phyloP scores from a whole-genome alignment of 1,139 yeast genomes.

The Suhomyces choctaworum region DNA sequence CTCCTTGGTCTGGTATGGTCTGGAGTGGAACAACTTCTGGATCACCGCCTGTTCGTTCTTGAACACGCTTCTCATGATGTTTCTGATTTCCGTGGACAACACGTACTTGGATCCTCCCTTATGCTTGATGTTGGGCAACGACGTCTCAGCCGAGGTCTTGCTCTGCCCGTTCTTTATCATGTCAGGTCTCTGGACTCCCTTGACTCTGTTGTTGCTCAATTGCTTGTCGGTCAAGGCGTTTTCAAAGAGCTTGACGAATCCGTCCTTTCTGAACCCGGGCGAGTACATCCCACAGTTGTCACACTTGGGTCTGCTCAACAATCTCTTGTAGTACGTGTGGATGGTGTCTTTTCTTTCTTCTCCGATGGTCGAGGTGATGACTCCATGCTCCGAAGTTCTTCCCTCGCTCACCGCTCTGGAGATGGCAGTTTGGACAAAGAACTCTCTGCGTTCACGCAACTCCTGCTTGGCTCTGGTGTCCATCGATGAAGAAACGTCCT shows the following conservation, averaged over 20 bases:
- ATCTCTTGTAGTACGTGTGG: slow-evolving; percentile 71
- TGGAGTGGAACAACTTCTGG: slow-evolving; percentile 69
- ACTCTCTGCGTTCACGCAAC: slow-evolving; percentile 60
- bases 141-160: slow-evolving; percentile 15
- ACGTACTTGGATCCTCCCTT: slow-evolving; percentile 81
- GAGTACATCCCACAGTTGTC: slow-evolving; percentile 95
- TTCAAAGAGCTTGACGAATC: slow-evolving; percentile 89
- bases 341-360: slow-evolving; percentile 83
- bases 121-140: slow-evolving; percentile 49
- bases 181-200: slow-evolving; percentile 74
- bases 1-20: slow-evolving; percentile 55
- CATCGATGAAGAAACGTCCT: slow-evolving; percentile 24
- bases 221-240: slow-evolving; percentile 82
- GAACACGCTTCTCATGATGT: slow-evolving; percentile 74
- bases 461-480: slow-evolving; percentile 46
- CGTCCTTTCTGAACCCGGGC: slow-evolving; percentile 93
- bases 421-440: slow-evolving; percentile 69
- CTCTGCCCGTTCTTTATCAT: slow-evolving; percentile 46
- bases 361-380: slow-evolving; percentile 77
- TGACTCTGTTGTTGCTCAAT: slow-evolving; percentile 73
- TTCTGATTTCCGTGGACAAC: slow-evolving; percentile 82
- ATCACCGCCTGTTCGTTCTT: slow-evolving; percentile 64
- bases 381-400: slow-evolving; percentile 63
- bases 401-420: slow-evolving; percentile 79
- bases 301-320: slow-evolving; percentile 81